These are phyloP conservation scores for Ephemerocybe angulata DNA, from an alignment of 768 basidiomycete species.

Conservation along the genomic window DNA sequence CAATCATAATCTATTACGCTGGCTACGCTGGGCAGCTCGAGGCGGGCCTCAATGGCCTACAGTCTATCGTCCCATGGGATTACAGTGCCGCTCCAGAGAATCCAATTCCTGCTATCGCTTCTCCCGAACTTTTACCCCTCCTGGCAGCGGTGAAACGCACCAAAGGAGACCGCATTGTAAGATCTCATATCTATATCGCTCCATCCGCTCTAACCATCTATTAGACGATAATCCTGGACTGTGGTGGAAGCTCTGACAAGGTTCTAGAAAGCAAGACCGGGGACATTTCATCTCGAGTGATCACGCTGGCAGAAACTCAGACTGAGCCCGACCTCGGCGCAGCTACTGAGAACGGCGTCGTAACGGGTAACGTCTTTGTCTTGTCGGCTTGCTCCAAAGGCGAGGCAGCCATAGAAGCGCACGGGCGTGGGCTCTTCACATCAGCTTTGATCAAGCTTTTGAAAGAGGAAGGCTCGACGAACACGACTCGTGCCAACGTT, in stretches of 20 bases:
- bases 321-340: not conserved
- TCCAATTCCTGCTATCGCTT: not conserved
- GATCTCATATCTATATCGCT: not conserved
- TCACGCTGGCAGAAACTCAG: not conserved
- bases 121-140: not conserved
- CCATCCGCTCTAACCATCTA: not conserved
- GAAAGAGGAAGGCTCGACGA: constrained; percentile 2
- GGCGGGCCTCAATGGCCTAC: not conserved
- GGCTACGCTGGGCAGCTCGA: not conserved
- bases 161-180: constrained; percentile 5
- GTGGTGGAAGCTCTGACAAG: not conserved
- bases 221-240: constrained; percentile 7
- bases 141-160: not conserved
- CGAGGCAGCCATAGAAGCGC: not conserved
- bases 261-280: not conserved
- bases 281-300: not conserved
- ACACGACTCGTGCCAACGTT: not conserved
- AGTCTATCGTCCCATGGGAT: not conserved
- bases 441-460: constrained; percentile 6
- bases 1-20: constrained; percentile 7
- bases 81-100: not conserved
- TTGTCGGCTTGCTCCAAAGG: constrained; percentile 1
- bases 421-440: constrained; percentile 2
- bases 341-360: not conserved
- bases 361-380: not conserved